Evolutionary conservation across 176 grass and related monocot genomes (phyloP).

Genomic region (Aegilops umbellulata): DNA sequence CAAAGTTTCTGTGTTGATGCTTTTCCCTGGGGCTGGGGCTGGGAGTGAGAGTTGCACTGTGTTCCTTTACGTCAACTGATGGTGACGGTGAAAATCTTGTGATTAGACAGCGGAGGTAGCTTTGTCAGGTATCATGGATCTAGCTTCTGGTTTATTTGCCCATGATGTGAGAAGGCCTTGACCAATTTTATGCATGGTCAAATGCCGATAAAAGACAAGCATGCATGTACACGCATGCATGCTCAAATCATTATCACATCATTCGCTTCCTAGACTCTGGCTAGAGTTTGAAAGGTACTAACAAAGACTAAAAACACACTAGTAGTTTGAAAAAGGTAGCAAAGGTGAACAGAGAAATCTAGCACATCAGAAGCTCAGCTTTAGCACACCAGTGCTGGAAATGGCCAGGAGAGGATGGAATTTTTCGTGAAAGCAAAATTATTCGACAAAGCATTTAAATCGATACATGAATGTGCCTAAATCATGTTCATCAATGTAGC

Average conservation of each 20-base stretch:
- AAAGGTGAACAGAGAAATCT: background rate
- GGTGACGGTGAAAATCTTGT: slow-evolving; percentile 8
- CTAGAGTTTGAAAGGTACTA: background rate
- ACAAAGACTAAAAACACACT: too few relatives aligned
- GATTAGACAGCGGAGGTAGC: slow-evolving; percentile 46
- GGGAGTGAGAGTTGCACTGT: background rate
- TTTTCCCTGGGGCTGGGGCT: background rate
- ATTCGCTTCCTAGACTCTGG: background rate
- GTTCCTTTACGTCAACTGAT: background rate
- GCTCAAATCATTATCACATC: slow-evolving; percentile 29
- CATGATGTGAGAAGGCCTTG: slow-evolving; percentile 37
- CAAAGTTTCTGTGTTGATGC: background rate
- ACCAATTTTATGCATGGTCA: slow-evolving; percentile 30
- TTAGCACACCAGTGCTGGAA: too few relatives aligned
- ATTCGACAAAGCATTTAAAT: slow-evolving; percentile 47
- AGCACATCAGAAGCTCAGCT: too few relatives aligned
- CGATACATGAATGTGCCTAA: slow-evolving; percentile 48
- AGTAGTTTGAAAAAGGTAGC: background rate
- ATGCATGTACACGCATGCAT: background rate
- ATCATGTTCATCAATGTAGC: slow-evolving; percentile 53
- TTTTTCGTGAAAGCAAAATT: background rate
- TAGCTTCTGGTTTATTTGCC: slow-evolving; percentile 52
- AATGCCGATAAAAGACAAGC: slow-evolving; percentile 20
- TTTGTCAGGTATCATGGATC: slow-evolving; percentile 52
- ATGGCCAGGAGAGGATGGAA: background rate